Conservation (phyloP, 2,329 filamentous ascomycete species). For the Trichoderma sp. region DNA sequence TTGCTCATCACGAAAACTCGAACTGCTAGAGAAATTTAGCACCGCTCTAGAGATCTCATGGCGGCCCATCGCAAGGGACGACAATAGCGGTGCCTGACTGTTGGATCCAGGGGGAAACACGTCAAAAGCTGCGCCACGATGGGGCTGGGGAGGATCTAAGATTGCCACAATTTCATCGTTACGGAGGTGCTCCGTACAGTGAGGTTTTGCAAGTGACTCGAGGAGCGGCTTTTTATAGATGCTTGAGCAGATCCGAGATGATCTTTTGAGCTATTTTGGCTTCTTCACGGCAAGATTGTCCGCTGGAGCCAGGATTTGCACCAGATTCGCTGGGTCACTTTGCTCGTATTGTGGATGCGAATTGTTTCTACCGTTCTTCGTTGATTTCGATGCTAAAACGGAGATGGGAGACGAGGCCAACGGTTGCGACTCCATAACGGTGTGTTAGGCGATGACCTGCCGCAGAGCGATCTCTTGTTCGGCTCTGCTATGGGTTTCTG, state of each 20-base stretch:
- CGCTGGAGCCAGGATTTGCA: no score
- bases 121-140: conserved; percentile 17
- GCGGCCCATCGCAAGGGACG: neutral
- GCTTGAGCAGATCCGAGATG: conserved; percentile 14
- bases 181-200: neutral
- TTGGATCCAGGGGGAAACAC: conserved; percentile 18
- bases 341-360: neutral
- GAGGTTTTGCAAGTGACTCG: no score
- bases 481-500: neutral
- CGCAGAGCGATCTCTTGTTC: neutral
- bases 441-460: conserved; percentile 8
- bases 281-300: neutral
- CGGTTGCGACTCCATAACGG: conserved; percentile 3
- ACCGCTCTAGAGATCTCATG: neutral
- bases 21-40: conserved; percentile 6
- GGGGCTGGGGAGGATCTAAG: conserved; percentile 11
- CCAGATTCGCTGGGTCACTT: no score
- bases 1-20: neutral
- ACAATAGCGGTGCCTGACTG: neutral
- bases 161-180: conserved; percentile 10
- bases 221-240: neutral
- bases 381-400: neutral
- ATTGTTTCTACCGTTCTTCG: neutral
- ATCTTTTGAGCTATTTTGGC: neutral
- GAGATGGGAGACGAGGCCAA: neutral